Evolutionary conservation across 2,329 filamentous ascomycete species (phyloP), one percentile per base, ranked within the genome.

Genomic region (Cladosporium phlei): DNA sequence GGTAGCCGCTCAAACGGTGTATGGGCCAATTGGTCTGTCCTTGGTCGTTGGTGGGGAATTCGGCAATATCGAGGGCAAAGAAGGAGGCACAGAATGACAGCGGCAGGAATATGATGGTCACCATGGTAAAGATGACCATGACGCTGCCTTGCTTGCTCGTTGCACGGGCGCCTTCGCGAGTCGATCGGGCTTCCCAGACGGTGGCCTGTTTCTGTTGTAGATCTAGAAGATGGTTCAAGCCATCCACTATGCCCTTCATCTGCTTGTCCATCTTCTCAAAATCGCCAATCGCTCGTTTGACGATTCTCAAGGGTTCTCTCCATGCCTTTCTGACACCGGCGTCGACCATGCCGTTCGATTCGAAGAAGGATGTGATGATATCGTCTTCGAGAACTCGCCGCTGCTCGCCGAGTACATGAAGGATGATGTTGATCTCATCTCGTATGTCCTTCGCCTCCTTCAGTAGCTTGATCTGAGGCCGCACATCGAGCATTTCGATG

Each of bases 151-250:
- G 71, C 6, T 74, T 69, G 1, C 79, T 77, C 0, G 80, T 81
- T 1, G 77, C 76, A 2, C 77, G 73, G 0, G 81, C 80, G 59
- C 83, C 79, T 40, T 83, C 77, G 19, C 76, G 69, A 0, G 76
- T 74, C 42, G 78, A 83, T 2, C 80, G 75, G 1, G 80, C 81
- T 58, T 84, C 81, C 35, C 83, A 76, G 0, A 79, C 79, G 62
- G 83, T 84, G 52, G 79, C 80, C 49, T 85, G 80, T 61, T 85
- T 85, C 55, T 85, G 81, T 56, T 85, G 85, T 1, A 85, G 70
- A 53, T 85, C 81, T 0, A 85, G 73, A 5, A 85, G 65, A 53
- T 83, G 76, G 0, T 76, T 80, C 30, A 84, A 73, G 49, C 72
- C 76, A 35, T 73, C 66, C 57, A 83, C 82, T 51, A 83, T 77